Evolutionary conservation across 495 filamentous ascomycete species (phyloP).

Genomic region (Staphylotrichum longicolle): DNA sequence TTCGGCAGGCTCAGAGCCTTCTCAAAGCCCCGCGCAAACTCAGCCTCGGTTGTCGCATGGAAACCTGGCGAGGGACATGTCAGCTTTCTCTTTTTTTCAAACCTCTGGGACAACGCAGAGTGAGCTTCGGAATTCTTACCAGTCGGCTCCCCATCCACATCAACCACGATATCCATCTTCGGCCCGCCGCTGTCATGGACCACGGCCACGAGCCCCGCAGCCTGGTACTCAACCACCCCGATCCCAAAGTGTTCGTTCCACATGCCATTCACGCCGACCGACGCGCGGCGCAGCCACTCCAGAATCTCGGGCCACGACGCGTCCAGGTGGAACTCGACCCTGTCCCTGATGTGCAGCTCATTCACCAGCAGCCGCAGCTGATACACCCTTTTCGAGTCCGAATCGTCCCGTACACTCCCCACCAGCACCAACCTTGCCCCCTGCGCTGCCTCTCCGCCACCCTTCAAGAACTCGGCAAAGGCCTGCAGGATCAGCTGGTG

Average conservation of each 20-base stretch:
- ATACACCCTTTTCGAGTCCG: constrained; percentile 86
- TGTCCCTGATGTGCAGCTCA: constrained; percentile 78
- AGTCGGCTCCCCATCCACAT: constrained; percentile 71
- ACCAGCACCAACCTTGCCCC: constrained; percentile 73
- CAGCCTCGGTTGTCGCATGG: constrained; percentile 69
- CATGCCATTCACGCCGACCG: constrained; percentile 93
- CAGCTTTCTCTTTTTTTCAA: neutral
- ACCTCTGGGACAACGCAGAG: neutral
- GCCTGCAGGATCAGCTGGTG: constrained; percentile 79
- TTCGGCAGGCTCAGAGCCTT: constrained; percentile 65
- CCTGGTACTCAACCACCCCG: constrained; percentile 96
- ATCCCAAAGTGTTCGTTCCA: constrained; percentile 99
- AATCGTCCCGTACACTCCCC: constrained; percentile 79
- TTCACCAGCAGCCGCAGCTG: constrained; percentile 83
- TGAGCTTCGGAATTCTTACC: constrained; percentile 42
- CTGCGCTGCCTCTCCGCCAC: constrained; percentile 38
- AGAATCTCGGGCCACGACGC: constrained; percentile 84
- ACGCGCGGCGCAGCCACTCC: constrained; percentile 67
- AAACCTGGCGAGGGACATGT: constrained; percentile 55
- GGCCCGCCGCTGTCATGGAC: constrained; percentile 92
- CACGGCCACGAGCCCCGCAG: constrained; percentile 85
- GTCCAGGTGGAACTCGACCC: constrained; percentile 83
- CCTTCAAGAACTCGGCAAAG: constrained; percentile 67
- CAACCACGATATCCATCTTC: constrained; percentile 85
- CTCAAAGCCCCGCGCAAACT: constrained; percentile 77